Base-by-base conservation (phyloP, 2,329 filamentous ascomycete species). In the Cephalotrichum gorgonifer region DNA sequence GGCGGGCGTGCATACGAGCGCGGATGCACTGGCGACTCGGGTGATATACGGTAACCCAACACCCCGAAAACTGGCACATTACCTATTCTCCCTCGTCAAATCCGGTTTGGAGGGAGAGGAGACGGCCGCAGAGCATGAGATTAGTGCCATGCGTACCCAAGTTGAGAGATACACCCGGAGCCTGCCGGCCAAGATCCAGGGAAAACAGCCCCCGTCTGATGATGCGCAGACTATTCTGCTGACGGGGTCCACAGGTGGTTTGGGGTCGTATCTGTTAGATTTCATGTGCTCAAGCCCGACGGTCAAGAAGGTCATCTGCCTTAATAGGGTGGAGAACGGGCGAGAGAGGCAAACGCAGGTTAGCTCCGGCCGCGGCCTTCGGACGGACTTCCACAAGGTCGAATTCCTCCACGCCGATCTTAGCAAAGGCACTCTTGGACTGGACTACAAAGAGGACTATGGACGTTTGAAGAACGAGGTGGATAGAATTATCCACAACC, bases 181-280 rank as follows among this genome's bases (percentile, higher is more conserved):
- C 30, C 56, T 66, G 1, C 57, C 57, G 2, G 39, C 43, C 1
- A 51, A 57, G 2, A 51, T 38, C 26, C 26, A 51, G 3, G 49
- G 49, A n/a, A 58, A 62, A 30, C 54, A 59, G 2, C 48, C 55
- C 17, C 57, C 63, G 1, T 48, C 53, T 4, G 50, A 56, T 14
- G 54, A 66, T 50, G 50, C 61, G 49, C 54, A 69, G 52, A 88
- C 84, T 0, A 74, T 93, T 11, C 83, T 95, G 62, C 68, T 95
- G 9, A 95, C 89, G 2, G 90, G 90, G 23, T 87, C 85, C 3
- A 95, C 90, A 5, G 90, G 90, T 2, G 95, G 95, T 67, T 67
- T 96, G 17, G 90, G 89, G 15, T 78, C 86, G 0, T 93, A 89
- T 59, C 72, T 95, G 2, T 62, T 73, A 7, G 60, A 67, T 23